Percentiles rank a stretch among this genome's conserved stretches.
Evolutionary conservation across 257 asterid genomes (phyloP).

Genomic region (Plectranthus barbatus): DNA sequence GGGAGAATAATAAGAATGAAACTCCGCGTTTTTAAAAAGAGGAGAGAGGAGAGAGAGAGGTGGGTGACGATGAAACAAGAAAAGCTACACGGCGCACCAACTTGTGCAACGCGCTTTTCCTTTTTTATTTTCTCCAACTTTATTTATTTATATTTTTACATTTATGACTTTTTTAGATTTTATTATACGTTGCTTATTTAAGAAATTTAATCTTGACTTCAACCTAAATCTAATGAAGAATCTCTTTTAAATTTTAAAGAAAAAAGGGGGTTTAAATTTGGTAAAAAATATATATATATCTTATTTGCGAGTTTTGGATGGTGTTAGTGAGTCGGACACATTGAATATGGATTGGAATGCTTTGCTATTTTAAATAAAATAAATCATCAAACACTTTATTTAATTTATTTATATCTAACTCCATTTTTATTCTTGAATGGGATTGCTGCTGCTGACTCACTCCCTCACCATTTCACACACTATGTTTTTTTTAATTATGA

Average conservation of each 20-base stretch:
- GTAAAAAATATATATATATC: background rate
- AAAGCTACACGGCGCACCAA: constrained; percentile 13
- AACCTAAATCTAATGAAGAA: background rate
- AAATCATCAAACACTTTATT: too few relatives aligned
- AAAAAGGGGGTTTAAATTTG: too few relatives aligned
- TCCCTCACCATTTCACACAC: background rate
- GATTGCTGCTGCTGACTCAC: background rate
- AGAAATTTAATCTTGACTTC: constrained; percentile 7
- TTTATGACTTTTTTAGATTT: background rate
- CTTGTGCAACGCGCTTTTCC: constrained; percentile 23
- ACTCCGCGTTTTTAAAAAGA: constrained; percentile 10
- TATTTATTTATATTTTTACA: too few relatives aligned
- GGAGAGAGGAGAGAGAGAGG: too few relatives aligned
- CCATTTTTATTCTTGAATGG: too few relatives aligned
- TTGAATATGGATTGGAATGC: background rate
- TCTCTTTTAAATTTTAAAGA: background rate
- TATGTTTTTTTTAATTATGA: too few relatives aligned
- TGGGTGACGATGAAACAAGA: too few relatives aligned
- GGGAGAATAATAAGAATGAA: background rate
- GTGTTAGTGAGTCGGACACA: constrained; percentile 15
- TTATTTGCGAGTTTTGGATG: background rate
- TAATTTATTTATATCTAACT: too few relatives aligned
- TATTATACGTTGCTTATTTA: constrained; percentile 1
- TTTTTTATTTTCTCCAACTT: background rate
- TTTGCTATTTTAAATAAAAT: background rate